phyloP scores from a whole-genome alignment of 2,329 filamentous ascomycete genomes.

The Fusarium caatingaense region DNA sequence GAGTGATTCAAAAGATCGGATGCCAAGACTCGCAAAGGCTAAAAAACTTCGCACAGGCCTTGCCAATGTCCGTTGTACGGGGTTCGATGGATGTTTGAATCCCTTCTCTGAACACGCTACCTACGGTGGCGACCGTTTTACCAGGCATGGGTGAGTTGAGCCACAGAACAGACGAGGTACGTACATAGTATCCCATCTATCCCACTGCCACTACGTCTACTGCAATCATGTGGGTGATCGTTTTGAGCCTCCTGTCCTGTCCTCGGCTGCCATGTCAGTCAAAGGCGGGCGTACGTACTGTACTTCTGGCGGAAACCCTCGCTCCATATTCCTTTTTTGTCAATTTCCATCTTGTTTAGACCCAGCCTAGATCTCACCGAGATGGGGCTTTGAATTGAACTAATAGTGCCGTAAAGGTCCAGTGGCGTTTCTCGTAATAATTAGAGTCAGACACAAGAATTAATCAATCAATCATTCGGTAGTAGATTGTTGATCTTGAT shows the following conservation, averaged over 20 bases:
- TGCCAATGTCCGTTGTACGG: conserved; percentile 26
- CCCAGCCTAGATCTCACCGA: conserved; percentile 28
- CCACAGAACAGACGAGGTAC: conserved; percentile 9
- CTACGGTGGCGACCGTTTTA: conserved; percentile 45
- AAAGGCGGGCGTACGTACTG: not conserved
- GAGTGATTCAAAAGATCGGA: conserved; percentile 38
- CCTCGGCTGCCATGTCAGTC: not conserved
- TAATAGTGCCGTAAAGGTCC: not conserved
- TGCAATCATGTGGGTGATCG: conserved; percentile 21
- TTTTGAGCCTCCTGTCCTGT: conserved; percentile 25
- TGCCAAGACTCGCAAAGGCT: conserved; percentile 41
- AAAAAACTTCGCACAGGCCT: conserved; percentile 35
- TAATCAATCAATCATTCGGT: not conserved
- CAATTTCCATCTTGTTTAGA: conserved; percentile 3
- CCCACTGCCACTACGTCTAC: no score
- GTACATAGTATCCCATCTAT: not conserved
- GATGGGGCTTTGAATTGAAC: conserved; percentile 19
- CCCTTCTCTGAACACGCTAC: conserved; percentile 41
- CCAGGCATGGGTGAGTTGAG: conserved; percentile 37
- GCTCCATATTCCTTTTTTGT: conserved; percentile 38
- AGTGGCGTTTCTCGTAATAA: conserved; percentile 36
- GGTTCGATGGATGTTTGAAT: conserved; percentile 24
- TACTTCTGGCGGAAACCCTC: conserved; percentile 14
- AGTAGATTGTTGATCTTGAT: not conserved
- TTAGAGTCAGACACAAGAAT: not conserved